Evolutionary conservation across 345 rosid species (phyloP).

Genomic region (Pelargonium nanum): DNA sequence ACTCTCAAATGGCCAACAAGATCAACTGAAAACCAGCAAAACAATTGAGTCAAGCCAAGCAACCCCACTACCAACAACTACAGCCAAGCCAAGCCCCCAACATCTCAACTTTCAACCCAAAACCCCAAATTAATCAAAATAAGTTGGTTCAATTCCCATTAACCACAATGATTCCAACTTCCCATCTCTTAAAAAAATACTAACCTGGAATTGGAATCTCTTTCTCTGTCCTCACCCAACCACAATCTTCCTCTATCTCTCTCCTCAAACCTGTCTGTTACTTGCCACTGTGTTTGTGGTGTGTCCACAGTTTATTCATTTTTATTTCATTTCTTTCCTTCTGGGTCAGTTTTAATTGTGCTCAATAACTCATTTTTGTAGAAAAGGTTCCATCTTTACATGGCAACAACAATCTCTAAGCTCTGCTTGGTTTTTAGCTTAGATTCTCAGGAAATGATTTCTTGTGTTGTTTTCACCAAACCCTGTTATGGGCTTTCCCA

Average conservation of each 20-base stretch:
- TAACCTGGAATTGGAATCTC: background rate
- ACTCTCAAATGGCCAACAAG: conserved; percentile 12
- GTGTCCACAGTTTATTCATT: background rate
- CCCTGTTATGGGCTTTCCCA: conserved; percentile 13
- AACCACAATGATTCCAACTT: background rate
- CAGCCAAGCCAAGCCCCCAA: conserved; percentile 3
- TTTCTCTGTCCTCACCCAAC: background rate
- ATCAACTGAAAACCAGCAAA: conserved; percentile 6
- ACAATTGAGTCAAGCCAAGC: conserved; percentile 8
- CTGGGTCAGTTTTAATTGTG: conserved; percentile 11
- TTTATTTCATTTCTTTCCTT: background rate
- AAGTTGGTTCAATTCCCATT: no score
- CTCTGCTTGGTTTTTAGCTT: conserved; percentile 15
- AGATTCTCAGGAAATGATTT: background rate
- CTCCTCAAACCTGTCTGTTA: conserved; percentile 3
- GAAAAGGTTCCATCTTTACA: conserved; percentile 4
- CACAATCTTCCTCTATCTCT: conserved; percentile 2
- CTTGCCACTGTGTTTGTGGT: background rate
- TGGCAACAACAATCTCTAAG: conserved; percentile 1
- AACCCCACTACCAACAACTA: no score
- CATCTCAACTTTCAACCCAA: background rate
- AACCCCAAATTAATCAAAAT: background rate
- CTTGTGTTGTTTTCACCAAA: conserved; percentile 14
- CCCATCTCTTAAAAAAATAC: background rate
- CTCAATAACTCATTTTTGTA: conserved; percentile 10